These are phyloP conservation scores for Auxenochlorella protothecoides DNA, from an alignment of 139 green algal species.

Conservation along the genomic window DNA sequence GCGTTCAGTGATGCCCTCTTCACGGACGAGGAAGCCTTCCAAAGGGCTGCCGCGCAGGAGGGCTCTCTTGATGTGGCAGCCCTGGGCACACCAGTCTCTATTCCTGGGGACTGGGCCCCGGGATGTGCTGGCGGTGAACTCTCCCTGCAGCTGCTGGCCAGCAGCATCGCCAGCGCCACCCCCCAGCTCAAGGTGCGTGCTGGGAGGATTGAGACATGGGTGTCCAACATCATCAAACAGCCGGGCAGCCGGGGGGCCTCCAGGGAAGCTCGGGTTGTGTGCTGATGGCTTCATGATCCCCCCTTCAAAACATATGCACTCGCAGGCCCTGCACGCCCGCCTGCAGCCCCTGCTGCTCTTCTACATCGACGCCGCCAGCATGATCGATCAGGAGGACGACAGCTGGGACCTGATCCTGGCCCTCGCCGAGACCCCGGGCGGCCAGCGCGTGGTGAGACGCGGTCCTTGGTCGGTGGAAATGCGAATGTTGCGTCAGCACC, in stretches of 20 bases:
- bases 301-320: background rate
- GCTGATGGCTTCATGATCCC: too few relatives aligned
- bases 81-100: conserved; percentile 6
- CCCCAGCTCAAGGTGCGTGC: conserved; percentile 7
- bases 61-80: background rate
- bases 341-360: conserved; percentile 76
- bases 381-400: conserved; percentile 59
- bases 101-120: too few relatives aligned
- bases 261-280: too few relatives aligned
- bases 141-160: conserved; percentile 1
- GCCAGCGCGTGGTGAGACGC: background rate
- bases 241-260: background rate
- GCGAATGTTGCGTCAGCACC: background rate
- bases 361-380: conserved; percentile 67
- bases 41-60: conserved; percentile 8
- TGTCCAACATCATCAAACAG: background rate
- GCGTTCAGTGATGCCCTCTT: conserved; percentile 20
- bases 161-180: conserved; percentile 7
- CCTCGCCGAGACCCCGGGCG: conserved; percentile 16
- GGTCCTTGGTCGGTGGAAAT: too few relatives aligned
- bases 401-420: conserved; percentile 66
- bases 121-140: conserved; percentile 6
- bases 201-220: background rate
- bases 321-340: conserved; percentile 58
- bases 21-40: conserved; percentile 26